Conservation (phyloP, 345 rosid species). For the Arabidopsis arenosa region DNA sequence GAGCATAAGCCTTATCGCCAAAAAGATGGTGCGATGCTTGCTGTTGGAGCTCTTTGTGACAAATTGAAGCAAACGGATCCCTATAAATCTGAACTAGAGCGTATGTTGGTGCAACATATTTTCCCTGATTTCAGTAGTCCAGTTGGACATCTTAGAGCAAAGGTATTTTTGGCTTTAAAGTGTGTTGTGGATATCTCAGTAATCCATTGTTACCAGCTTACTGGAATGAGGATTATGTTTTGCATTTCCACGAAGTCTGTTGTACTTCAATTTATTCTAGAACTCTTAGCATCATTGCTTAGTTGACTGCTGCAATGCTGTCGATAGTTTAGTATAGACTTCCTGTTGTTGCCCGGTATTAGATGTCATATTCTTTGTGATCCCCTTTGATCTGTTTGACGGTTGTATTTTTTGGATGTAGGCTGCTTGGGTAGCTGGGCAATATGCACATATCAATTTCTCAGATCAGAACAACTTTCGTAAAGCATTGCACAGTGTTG, state of each 20-base stretch:
- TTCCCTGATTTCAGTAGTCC: slow-evolving; percentile 90
- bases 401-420: slow-evolving; percentile 33
- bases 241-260: slow-evolving; percentile 15
- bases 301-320: neutral
- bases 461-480: slow-evolving; percentile 81
- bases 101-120: slow-evolving; percentile 89
- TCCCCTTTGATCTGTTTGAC: slow-evolving; percentile 17
- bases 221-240: slow-evolving; percentile 12
- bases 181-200: slow-evolving; percentile 29
- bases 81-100: slow-evolving; percentile 85
- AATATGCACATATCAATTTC: slow-evolving; percentile 80
- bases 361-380: neutral
- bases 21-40: slow-evolving; percentile 98
- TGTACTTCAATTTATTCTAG: slow-evolving; percentile 14
- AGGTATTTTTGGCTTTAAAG: slow-evolving; percentile 53
- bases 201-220: slow-evolving; percentile 10
- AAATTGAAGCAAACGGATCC: slow-evolving; percentile 96
- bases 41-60: slow-evolving; percentile 98
- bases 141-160: slow-evolving; percentile 92
- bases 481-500: slow-evolving; percentile 83
- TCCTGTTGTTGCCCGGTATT: slow-evolving; percentile 28
- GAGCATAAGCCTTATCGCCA: slow-evolving; percentile 84
- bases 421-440: slow-evolving; percentile 99
- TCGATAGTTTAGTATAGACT: slow-evolving; percentile 5
- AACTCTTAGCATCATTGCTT: slow-evolving; percentile 19